Percentiles rank a stretch among this genome's conserved stretches.
Evolutionary conservation across 176 grass and related monocot species (phyloP).

Genomic region (Bothriochloa decipiens): DNA sequence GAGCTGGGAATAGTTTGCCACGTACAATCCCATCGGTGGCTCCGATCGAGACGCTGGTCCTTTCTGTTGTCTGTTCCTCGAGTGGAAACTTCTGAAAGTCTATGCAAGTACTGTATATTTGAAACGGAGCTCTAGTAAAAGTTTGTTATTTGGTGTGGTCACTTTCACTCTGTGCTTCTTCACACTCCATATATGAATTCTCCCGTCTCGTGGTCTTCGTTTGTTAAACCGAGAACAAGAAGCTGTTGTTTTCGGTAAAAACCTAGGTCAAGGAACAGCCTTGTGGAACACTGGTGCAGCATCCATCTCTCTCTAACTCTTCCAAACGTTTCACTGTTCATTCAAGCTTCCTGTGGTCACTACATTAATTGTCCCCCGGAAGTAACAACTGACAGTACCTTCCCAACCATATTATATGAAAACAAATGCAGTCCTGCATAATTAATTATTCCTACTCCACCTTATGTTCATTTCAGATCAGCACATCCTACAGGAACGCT

Average conservation of each 20-base stretch:
- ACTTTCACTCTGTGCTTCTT: background rate
- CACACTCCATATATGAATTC: too few relatives aligned
- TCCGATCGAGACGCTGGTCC: background rate
- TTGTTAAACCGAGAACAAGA: background rate
- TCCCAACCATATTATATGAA: background rate
- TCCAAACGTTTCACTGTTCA: conserved; percentile 3
- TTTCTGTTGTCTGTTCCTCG: background rate
- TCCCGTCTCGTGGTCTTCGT: background rate
- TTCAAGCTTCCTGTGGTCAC: background rate
- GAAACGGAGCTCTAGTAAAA: background rate
- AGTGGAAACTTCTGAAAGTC: background rate
- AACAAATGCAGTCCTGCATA: background rate
- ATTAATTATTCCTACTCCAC: too few relatives aligned
- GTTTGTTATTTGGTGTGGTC: background rate
- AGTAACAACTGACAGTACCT: conserved; percentile 3
- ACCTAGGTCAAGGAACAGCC: background rate
- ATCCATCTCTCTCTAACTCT: background rate
- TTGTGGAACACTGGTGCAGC: background rate
- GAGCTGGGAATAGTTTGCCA: background rate
- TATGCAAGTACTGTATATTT: too few relatives aligned
- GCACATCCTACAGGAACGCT: background rate
- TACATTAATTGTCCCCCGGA: background rate
- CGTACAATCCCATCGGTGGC: background rate
- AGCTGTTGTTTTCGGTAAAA: background rate
- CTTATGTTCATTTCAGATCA: background rate